phyloP scores from a whole-genome alignment of 2,329 filamentous ascomycete genomes.

The Dactylellina cionopaga region DNA sequence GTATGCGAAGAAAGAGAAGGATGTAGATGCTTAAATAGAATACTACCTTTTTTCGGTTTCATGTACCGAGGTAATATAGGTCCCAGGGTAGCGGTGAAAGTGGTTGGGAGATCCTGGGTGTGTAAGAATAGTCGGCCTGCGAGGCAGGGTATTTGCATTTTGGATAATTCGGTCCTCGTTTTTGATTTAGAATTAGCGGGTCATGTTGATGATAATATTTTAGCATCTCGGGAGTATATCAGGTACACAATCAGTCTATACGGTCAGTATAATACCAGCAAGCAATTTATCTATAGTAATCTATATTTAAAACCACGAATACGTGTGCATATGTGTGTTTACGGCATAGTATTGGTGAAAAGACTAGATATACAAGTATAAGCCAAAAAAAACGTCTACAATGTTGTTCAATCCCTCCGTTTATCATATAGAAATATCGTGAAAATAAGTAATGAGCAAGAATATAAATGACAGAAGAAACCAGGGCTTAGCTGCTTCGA shows the following conservation, averaged over 20 bases:
- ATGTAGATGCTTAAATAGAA: neutral
- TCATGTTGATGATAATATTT: too few relatives aligned
- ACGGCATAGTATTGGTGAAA: neutral
- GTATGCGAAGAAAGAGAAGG: slow-evolving; percentile 38
- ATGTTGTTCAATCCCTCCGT: slow-evolving; percentile 19
- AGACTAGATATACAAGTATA: slow-evolving; percentile 23
- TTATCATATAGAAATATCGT: slow-evolving; percentile 13
- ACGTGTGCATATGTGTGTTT: too few relatives aligned
- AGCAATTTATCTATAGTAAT: neutral
- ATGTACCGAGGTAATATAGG: neutral
- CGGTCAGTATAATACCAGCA: too few relatives aligned
- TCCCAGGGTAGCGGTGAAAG: too few relatives aligned
- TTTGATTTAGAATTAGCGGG: too few relatives aligned
- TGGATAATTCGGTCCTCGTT: too few relatives aligned
- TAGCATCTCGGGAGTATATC: too few relatives aligned
- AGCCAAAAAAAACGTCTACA: slow-evolving; percentile 18
- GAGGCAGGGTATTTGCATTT: too few relatives aligned
- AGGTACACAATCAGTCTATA: too few relatives aligned
- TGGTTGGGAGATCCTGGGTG: too few relatives aligned
- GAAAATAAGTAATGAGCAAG: neutral
- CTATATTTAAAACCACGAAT: neutral
- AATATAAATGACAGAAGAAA: slow-evolving; percentile 5
- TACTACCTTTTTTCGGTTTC: neutral
- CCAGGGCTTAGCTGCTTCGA: slow-evolving; percentile 4
- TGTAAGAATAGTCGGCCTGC: too few relatives aligned